Conservation (phyloP, 495 filamentous ascomycete species). For the Friedmanniomyces simplex region DNA sequence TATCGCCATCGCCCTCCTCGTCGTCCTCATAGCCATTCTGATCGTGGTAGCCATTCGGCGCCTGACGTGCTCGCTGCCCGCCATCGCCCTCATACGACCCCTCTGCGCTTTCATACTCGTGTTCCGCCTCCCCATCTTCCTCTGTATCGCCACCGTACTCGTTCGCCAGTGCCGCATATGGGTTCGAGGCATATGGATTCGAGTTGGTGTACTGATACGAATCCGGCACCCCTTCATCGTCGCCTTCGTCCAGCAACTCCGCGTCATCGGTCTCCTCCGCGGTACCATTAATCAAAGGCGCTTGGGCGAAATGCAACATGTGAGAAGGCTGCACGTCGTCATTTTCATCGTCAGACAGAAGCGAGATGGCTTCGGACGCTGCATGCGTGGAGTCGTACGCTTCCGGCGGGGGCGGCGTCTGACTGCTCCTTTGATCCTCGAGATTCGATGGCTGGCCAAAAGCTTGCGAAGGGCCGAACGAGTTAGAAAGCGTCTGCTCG, state of each 20-base stretch:
- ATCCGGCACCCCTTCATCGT: constrained; percentile 1
- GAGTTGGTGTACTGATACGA: constrained; percentile 4
- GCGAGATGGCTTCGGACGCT: constrained; percentile 5
- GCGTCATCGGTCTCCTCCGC: constrained; percentile 1
- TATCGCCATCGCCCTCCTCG: constrained; percentile 5
- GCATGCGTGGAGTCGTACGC: not conserved
- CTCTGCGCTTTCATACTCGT: constrained; percentile 3
- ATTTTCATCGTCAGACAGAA: constrained; percentile 11
- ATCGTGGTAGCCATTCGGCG: not conserved
- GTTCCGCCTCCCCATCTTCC: not conserved
- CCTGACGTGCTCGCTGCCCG: not conserved
- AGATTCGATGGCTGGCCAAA: not conserved
- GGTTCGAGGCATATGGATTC: not conserved
- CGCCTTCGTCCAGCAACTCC: not conserved
- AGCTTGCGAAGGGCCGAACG: constrained; percentile 8
- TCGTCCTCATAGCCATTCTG: constrained; percentile 1
- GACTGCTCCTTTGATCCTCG: not conserved
- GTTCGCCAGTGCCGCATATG: not conserved
- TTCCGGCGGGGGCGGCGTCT: not conserved
- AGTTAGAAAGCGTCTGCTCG: constrained; percentile 6
- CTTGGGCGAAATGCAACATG: not conserved
- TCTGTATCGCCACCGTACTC: constrained; percentile 7
- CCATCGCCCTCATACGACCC: constrained; percentile 1
- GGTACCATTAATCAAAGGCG: constrained; percentile 1
- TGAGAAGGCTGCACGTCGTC: not conserved